phyloP scores from a whole-genome alignment of 164 flowering plant genomes.

The Chimonanthus salicifolius region DNA sequence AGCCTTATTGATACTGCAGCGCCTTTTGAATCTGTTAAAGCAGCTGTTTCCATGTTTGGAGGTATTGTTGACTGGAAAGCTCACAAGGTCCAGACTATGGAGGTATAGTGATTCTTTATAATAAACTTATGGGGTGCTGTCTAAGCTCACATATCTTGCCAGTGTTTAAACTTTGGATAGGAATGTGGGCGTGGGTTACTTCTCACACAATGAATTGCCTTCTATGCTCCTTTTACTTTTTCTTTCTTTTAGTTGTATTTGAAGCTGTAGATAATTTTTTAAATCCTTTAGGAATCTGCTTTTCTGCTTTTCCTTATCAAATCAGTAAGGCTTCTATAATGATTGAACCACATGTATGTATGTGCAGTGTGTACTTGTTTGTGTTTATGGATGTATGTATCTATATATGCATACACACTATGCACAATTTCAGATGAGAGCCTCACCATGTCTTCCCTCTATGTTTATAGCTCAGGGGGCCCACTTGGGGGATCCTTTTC shows the following conservation, averaged over 20 bases:
- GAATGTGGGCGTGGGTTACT: too few species aligned
- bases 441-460: too few species aligned
- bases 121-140: neutral
- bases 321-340: neutral
- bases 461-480: too few species aligned
- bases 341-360: neutral
- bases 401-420: too few species aligned
- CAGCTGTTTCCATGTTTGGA: constrained; percentile 88
- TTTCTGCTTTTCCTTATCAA: neutral
- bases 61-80: constrained; percentile 97
- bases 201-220: neutral
- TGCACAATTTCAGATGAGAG: too few species aligned
- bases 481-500: too few species aligned
- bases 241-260: neutral
- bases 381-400: too few species aligned
- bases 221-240: neutral
- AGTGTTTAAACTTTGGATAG: too few species aligned
- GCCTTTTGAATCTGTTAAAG: constrained; percentile 89
- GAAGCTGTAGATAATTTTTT: neutral
- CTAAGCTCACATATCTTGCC: too few species aligned
- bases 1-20: constrained; percentile 74
- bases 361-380: too few species aligned
- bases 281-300: neutral
- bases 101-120: constrained; percentile 36
- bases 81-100: constrained; percentile 67